Percentiles rank a stretch among this genome's conserved stretches.
phyloP scores from a whole-genome alignment of 768 basidiomycete species.

The Mrakia frigida region DNA sequence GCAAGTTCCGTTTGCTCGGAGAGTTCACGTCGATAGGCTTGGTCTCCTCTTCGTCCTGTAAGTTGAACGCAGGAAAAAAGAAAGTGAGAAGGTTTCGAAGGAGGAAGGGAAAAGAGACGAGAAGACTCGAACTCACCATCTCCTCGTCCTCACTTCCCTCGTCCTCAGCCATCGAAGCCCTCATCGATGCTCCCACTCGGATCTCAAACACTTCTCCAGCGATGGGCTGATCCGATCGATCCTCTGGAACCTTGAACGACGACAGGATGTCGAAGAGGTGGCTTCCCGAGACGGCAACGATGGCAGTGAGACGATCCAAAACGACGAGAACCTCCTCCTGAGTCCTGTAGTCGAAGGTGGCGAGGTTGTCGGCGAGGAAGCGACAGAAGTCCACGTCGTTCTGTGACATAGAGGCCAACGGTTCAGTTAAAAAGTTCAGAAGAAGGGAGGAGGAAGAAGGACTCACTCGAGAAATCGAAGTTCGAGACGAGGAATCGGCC shows the following conservation, averaged over 20 bases:
- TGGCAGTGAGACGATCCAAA: conserved; percentile 67
- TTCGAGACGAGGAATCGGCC: conserved; percentile 46
- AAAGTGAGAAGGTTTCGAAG: neutral
- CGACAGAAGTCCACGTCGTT: conserved; percentile 79
- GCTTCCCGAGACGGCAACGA: conserved; percentile 73
- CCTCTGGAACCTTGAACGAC: conserved; percentile 23
- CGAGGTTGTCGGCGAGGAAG: conserved; percentile 92
- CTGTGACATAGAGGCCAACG: conserved; percentile 44
- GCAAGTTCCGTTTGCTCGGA: neutral
- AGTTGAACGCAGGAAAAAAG: neutral
- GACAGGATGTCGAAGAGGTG: conserved; percentile 66
- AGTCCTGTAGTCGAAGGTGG: conserved; percentile 88
- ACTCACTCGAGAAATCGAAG: conserved; percentile 55
- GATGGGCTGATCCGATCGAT: neutral
- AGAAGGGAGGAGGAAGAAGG: neutral
- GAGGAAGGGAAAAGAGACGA: neutral
- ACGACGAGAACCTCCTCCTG: conserved; percentile 87
- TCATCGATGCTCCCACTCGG: neutral
- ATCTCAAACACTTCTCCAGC: neutral
- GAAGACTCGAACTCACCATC: neutral
- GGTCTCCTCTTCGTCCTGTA: neutral
- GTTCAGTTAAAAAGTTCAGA: neutral
- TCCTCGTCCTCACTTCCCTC: neutral
- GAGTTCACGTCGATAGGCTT: neutral
- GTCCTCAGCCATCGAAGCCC: neutral